Conservation (phyloP, 2,329 filamentous ascomycete species). For the Fusarium torreyae region DNA sequence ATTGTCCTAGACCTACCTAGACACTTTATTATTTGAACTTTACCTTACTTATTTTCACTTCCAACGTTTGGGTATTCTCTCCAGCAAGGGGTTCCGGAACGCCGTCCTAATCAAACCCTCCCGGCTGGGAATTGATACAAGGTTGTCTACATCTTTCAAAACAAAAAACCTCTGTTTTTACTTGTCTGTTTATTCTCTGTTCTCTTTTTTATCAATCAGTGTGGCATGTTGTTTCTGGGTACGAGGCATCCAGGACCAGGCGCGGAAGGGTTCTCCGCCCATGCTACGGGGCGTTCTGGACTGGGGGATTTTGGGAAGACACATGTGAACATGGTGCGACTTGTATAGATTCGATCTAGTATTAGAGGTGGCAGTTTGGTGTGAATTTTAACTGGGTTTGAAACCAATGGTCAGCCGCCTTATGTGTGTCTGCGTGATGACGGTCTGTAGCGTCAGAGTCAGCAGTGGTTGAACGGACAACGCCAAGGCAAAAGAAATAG, state of each 20-base stretch:
- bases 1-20: conserved; percentile 50
- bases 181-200: conserved; percentile 35
- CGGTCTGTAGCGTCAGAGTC: neutral
- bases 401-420: conserved; percentile 29
- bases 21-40: conserved; percentile 50
- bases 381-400: conserved; percentile 48
- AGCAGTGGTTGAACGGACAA: neutral
- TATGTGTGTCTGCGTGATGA: neutral
- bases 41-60: conserved; percentile 46
- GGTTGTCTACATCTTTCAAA: conserved; percentile 41
- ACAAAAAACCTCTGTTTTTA: conserved; percentile 34
- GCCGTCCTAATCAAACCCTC: conserved; percentile 45
- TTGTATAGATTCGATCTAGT: conserved; percentile 53
- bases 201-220: conserved; percentile 45
- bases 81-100: conserved; percentile 44
- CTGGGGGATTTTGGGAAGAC: conserved; percentile 50
- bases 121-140: conserved; percentile 33
- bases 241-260: conserved; percentile 49
- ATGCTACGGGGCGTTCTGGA: conserved; percentile 52
- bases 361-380: conserved; percentile 50
- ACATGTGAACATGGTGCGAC: conserved; percentile 51
- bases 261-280: conserved; percentile 48
- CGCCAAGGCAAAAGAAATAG: neutral
- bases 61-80: conserved; percentile 49
- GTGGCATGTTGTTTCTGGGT: conserved; percentile 51